These are phyloP conservation scores for Lindgomyces ingoldianus DNA, from an alignment of 495 filamentous ascomycete species.

Conservation along the genomic window DNA sequence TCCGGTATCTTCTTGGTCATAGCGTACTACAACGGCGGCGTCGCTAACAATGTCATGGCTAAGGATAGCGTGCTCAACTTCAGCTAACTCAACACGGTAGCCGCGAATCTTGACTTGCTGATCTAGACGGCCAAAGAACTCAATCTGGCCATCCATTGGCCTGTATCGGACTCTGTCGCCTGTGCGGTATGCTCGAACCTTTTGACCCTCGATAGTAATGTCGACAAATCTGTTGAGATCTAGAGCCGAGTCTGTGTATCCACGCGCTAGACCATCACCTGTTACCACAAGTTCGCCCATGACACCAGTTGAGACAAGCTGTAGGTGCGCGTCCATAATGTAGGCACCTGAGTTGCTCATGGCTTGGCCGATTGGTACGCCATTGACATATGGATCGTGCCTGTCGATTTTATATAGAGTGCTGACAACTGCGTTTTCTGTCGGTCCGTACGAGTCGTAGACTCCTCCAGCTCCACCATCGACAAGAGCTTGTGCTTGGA, in stretches of 20 bases:
- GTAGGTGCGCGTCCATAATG: neutral
- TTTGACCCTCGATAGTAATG: conserved; percentile 32
- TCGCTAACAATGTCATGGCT: neutral
- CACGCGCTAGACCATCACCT: neutral
- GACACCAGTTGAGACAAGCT: neutral
- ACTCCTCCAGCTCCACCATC: conserved; percentile 1
- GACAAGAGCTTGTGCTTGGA: neutral
- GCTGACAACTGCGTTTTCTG: conserved; percentile 31
- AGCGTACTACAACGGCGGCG: neutral
- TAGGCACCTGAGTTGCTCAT: conserved; percentile 13
- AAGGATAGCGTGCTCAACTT: conserved; percentile 10
- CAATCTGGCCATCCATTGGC: conserved; percentile 12
- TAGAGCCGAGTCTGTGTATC: conserved; percentile 11
- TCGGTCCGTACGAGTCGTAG: conserved; percentile 43
- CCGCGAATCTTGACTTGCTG: conserved; percentile 28
- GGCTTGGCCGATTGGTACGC: neutral
- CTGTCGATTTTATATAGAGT: neutral
- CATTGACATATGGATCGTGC: neutral
- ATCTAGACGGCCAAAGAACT: conserved; percentile 31
- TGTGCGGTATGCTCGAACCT: conserved; percentile 33
- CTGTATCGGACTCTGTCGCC: conserved; percentile 23
- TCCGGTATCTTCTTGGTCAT: neutral
- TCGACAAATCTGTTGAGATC: neutral
- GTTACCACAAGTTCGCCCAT: neutral
- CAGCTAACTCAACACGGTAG: conserved; percentile 9